These are phyloP conservation scores for Pseudocercospora ulei DNA, from an alignment of 2,329 filamentous ascomycete species.

Conservation along the genomic window DNA sequence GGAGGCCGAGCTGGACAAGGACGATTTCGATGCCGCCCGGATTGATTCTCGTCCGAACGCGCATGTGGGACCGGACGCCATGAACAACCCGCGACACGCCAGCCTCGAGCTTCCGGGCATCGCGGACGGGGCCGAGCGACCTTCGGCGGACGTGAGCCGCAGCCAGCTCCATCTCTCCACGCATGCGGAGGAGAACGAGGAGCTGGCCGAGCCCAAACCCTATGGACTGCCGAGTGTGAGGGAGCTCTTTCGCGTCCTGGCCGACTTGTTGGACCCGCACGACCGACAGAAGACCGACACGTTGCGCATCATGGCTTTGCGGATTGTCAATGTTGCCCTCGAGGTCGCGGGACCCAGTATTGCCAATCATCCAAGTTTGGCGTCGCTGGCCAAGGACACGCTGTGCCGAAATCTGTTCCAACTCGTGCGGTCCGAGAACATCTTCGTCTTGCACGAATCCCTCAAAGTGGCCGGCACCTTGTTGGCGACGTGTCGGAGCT, in stretches of 20 bases:
- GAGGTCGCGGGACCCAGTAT: slow-evolving; percentile 95
- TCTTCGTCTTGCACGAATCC: slow-evolving; percentile 87
- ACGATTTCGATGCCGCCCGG: slow-evolving; percentile 64
- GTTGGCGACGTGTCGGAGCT: slow-evolving; percentile 76
- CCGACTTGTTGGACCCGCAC: slow-evolving; percentile 86
- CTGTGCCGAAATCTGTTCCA: slow-evolving; percentile 93
- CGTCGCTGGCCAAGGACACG: slow-evolving; percentile 79
- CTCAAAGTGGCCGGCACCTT: slow-evolving; percentile 84
- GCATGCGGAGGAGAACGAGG: slow-evolving; percentile 33
- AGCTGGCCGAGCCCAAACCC: slow-evolving; percentile 57
- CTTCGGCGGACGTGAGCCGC: slow-evolving; percentile 34
- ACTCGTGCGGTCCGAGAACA: slow-evolving; percentile 89
- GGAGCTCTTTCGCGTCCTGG: slow-evolving; percentile 85
- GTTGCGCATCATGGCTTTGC: slow-evolving; percentile 92
- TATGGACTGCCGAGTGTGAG: slow-evolving; percentile 91
- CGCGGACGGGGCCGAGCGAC: slow-evolving; percentile 33
- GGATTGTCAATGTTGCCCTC: slow-evolving; percentile 92
- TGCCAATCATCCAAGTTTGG: slow-evolving; percentile 78
- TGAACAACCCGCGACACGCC: slow-evolving; percentile 47
- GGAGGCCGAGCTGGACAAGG: slow-evolving; percentile 53
- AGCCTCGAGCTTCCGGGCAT: slow-evolving; percentile 44
- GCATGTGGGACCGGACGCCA: slow-evolving; percentile 38
- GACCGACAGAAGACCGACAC: slow-evolving; percentile 87
- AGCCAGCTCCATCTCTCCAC: slow-evolving; percentile 40
- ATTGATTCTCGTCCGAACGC: slow-evolving; percentile 58